A percentile compares a stretch with the other conserved stretches of the same genome.
These are phyloP conservation scores for Castanea crenata DNA, from an alignment of 306 rosid species.

Conservation along the genomic window DNA sequence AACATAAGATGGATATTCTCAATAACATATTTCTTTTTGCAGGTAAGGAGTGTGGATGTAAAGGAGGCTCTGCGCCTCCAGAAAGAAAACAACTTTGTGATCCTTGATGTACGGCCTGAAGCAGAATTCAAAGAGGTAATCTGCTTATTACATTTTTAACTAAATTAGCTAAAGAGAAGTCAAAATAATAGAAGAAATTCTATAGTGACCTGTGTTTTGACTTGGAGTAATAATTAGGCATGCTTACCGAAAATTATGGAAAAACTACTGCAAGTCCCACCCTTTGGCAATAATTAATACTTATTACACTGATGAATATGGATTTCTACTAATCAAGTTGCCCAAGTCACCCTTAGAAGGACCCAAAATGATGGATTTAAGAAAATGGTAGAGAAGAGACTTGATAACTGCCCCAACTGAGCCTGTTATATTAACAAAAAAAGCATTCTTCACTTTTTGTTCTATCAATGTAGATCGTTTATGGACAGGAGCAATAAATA, in stretches of 20 bases:
- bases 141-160: neutral
- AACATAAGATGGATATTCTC: neutral
- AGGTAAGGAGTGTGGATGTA: constrained; percentile 92
- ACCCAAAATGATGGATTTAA: neutral
- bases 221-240: no score
- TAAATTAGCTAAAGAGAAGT: neutral
- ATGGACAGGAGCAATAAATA: neutral
- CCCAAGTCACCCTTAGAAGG: neutral
- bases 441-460: neutral
- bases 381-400: neutral
- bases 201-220: no score
- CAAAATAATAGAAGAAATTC: neutral
- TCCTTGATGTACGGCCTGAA: constrained; percentile 94
- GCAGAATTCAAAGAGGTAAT: constrained; percentile 92
- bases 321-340: neutral
- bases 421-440: neutral
- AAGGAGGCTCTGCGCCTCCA: constrained; percentile 96
- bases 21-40: constrained; percentile 5
- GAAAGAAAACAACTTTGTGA: constrained; percentile 87
- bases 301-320: neutral
- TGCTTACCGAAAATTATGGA: neutral
- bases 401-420: neutral
- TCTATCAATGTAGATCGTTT: neutral
- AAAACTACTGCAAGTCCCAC: neutral
- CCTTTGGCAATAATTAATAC: neutral